phyloP scores from a whole-genome alignment of 257 asterid species.

The Oldenlandia corymbosa region DNA sequence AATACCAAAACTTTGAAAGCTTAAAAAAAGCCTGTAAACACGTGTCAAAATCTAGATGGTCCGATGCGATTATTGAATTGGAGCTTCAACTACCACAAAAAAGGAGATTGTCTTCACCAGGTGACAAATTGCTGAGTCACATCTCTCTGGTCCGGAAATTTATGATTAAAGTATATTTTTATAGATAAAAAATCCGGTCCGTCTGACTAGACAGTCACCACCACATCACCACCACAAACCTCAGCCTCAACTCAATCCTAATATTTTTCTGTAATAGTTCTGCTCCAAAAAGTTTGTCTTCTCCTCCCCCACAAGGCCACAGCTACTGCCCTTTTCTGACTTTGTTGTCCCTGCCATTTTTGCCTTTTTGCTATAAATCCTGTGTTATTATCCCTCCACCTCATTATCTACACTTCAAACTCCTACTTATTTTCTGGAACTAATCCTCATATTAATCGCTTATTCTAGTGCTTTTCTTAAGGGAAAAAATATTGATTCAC shows the following conservation, averaged over 20 bases:
- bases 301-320: neutral
- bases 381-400: slow-evolving; percentile 4
- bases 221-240: neutral
- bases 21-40: neutral
- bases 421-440: neutral
- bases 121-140: slow-evolving; percentile 6
- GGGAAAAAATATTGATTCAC: too few relatives aligned
- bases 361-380: neutral
- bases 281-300: neutral
- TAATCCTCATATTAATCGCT: neutral
- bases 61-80: neutral
- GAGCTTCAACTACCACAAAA: slow-evolving; percentile 11
- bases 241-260: neutral
- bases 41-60: neutral
- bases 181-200: too few relatives aligned
- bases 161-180: neutral
- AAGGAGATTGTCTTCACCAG: neutral
- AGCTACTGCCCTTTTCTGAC: slow-evolving; percentile 2
- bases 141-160: neutral
- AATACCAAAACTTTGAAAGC: neutral
- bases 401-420: slow-evolving; percentile 1
- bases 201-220: neutral
- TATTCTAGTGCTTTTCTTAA: neutral
- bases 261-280: neutral
- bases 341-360: neutral